These are phyloP conservation scores for Neocucurbitaria cava DNA, from an alignment of 2,329 filamentous ascomycete genomes.

Conservation along the genomic window DNA sequence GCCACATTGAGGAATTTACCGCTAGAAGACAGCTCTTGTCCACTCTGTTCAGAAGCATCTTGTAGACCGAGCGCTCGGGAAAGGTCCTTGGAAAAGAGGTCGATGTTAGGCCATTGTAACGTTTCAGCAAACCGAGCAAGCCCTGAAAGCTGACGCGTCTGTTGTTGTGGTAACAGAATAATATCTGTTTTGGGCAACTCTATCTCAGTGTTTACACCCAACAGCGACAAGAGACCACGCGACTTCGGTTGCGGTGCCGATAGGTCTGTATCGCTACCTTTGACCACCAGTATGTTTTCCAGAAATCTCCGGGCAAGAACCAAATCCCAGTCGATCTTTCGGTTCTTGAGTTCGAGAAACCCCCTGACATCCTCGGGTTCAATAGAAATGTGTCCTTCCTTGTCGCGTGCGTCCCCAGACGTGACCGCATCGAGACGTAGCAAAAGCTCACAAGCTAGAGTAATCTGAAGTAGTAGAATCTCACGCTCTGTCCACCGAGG, in stretches of 20 bases:
- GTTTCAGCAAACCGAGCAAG: conserved; percentile 59
- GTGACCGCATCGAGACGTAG: conserved; percentile 60
- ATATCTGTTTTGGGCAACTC: conserved; percentile 32
- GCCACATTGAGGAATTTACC: conserved; percentile 32
- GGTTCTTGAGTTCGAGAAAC: conserved; percentile 56
- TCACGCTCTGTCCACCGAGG: conserved; percentile 55
- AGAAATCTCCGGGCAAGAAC: conserved; percentile 61
- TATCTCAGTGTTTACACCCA: conserved; percentile 27
- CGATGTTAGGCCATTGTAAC: conserved; percentile 58
- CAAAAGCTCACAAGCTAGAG: conserved; percentile 62
- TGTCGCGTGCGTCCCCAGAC: conserved; percentile 33
- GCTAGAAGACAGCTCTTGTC: conserved; percentile 25
- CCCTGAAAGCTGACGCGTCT: conserved; percentile 55
- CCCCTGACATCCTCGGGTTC: conserved; percentile 53
- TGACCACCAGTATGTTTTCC: conserved; percentile 56
- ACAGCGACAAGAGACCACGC: conserved; percentile 37
- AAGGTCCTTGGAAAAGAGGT: conserved; percentile 48
- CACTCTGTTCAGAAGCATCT: conserved; percentile 18
- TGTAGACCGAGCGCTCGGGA: conserved; percentile 43
- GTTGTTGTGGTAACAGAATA: conserved; percentile 45
- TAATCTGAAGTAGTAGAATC: conserved; percentile 62
- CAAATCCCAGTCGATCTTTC: conserved; percentile 64
- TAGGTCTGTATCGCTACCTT: conserved; percentile 24
- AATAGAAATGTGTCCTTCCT: conserved; percentile 51
- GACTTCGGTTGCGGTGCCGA: conserved; percentile 27